Evolutionary conservation across 2,329 filamentous ascomycete species (phyloP).

Genomic region (Aspergillus glaucus): DNA sequence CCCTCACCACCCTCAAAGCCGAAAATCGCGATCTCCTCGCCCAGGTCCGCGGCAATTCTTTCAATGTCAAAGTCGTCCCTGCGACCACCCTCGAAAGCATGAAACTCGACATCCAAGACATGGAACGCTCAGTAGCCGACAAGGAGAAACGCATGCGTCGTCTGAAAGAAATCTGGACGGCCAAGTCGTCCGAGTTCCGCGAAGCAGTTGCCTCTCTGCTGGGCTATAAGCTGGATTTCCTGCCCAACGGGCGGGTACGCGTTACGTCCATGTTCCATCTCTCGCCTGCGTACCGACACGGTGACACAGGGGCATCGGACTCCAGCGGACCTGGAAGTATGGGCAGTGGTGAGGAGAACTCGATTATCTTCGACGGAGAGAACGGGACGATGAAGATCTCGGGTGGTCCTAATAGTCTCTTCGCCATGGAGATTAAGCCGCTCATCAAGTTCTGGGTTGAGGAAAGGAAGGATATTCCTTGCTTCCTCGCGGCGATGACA

Average conservation of each 20-base stretch:
- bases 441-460: conserved; percentile 95
- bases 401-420: conserved; percentile 78
- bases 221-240: conserved; percentile 91
- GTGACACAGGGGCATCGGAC: conserved; percentile 52
- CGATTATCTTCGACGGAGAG: conserved; percentile 81
- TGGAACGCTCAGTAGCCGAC: conserved; percentile 60
- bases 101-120: conserved; percentile 67
- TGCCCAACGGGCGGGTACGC: conserved; percentile 93
- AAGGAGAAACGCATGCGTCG: conserved; percentile 75
- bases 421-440: conserved; percentile 76
- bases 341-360: conserved; percentile 48
- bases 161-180: conserved; percentile 85
- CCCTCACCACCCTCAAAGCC: conserved; percentile 66
- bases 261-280: conserved; percentile 83
- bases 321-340: conserved; percentile 35
- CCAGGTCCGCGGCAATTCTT: conserved; percentile 53
- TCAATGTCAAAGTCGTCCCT: conserved; percentile 61
- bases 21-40: conserved; percentile 80
- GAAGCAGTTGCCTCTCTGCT: conserved; percentile 88
- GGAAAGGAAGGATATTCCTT: conserved; percentile 86
- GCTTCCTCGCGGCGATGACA: conserved; percentile 84
- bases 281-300: conserved; percentile 43
- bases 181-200: conserved; percentile 89
- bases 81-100: conserved; percentile 68
- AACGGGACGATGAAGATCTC: conserved; percentile 97